Evolutionary conservation across 73 alveolate species (phyloP), one percentile per base, ranked within the genome.

Genomic region (Blepharisma japonicum): DNA sequence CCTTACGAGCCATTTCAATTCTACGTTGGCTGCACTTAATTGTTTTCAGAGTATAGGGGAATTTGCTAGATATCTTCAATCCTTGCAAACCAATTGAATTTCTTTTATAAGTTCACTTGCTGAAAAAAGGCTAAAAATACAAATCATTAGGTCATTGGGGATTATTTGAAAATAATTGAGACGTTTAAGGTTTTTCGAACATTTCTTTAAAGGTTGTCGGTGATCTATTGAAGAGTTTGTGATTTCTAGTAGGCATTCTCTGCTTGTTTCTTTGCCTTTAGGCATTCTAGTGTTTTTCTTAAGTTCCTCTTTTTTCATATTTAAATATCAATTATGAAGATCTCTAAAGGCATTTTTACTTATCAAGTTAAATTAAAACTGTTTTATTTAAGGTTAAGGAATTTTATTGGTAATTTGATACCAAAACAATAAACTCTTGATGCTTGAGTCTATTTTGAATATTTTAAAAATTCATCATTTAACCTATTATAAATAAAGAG

Each of bases 21-120:
- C 81, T 83, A 38, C 45, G 55, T 79, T 46, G 38, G n/a, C 54
- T 45, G 77, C 42, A 3, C 42, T 32, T 18, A 71, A 56, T n/a
- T 70, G 18, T 39, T 77, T 45, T 90, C 94, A 87, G 21, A 87
- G 11, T 20, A 38, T 14, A 6, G 77, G 54, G 23, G 86, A 78
- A 25, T 7, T 23, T 6, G 20, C 18, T 7, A 55, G 0, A 2
- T 32, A 45, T 8, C 48, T 50, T 11, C 55, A 77, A 14, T 55
- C 11, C 6, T 68, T 54, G 25, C 66, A 25, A 68, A 55, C 78
- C 79, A 55, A 2, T 5, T 55, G 77, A 20, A 47, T 18, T 45
- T 6, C 7, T 49, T 48, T 47, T 11, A 47, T 39, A 6, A 77
- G 7, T 25, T 77, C 83, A 9, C 46, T 50, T 46, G 66, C 32